Base-by-base conservation (phyloP, 2,329 filamentous ascomycete species). In the Phyllosticta citrichinensis region DNA sequence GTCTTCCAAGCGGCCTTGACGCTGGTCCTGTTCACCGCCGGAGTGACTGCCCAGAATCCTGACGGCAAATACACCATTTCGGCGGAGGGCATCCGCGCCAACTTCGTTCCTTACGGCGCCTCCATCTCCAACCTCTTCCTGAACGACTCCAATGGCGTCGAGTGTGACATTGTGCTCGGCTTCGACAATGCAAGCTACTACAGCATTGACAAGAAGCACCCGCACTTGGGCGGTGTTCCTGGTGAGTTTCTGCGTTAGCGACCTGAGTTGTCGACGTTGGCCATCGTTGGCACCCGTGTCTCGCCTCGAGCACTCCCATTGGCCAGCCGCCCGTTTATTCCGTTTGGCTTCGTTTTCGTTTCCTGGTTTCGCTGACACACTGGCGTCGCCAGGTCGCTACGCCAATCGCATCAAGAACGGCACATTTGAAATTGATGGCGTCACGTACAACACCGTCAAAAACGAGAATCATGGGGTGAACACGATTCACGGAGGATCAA, bases 391-490 rank as follows among this genome's bases (percentile, higher is more conserved):
- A 70, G 72, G 74, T 55, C 85, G 88, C 60, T 92, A 92, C 70
- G 88, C 88, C 62, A 92, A 92, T 73, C 85, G 88, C 65, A 91
- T 91, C 78, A 85, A 84, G 79, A 91, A 91, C 77, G 86, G 83
- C 72, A 86, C 81, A 5, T 90, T 90, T 68, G 79, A 76, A 62
- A 83, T 90, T 62, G 87, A 89, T 65, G 86, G 85, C 58, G 73
- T 75, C 59, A 76, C 72, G 3, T 89, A 83, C 72, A 73, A 86
- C 63, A 75, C 88, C 60, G 67, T 76, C 47, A 76, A 85, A 56
- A 90, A 90, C 71, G 87, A 76, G 68, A 73, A 76, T 62, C 66
- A 87, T 52, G 68, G 68, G 60, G 33, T 55, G n/a, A 76, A 89
- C 74, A 88, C 85, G 5, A 77, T 90, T 50, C 87, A 90, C 70